phyloP scores from a whole-genome alignment of 805 yeast genomes.

The Torulaspora franciscae region DNA sequence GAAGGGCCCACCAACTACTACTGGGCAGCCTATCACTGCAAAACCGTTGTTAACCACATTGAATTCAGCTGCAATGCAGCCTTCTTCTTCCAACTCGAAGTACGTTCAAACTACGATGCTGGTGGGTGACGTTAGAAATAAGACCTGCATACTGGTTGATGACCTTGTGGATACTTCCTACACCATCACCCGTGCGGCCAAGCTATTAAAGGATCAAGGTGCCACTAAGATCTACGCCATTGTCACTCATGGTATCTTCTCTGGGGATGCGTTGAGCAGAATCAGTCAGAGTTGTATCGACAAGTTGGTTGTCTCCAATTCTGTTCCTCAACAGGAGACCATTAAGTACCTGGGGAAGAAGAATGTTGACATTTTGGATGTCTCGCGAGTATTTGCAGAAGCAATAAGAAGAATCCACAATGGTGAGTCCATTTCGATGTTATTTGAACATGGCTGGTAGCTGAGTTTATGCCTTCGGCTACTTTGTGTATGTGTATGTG shows the following conservation, averaged over 20 bases:
- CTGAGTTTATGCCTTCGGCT: neutral
- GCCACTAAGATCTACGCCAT: slow-evolving; percentile 81
- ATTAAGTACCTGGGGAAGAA: slow-evolving; percentile 45
- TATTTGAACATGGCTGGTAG: slow-evolving; percentile 72
- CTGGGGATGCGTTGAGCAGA: slow-evolving; percentile 82
- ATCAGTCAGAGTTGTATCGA: slow-evolving; percentile 68
- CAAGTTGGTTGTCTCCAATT: slow-evolving; percentile 80
- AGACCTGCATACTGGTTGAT: slow-evolving; percentile 85
- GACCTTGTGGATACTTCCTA: slow-evolving; percentile 91
- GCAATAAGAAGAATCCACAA: slow-evolving; percentile 94
- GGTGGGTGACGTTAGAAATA: slow-evolving; percentile 88
- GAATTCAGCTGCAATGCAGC: slow-evolving; percentile 22
- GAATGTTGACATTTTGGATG: slow-evolving; percentile 76
- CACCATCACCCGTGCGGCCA: slow-evolving; percentile 90
- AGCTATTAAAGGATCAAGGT: slow-evolving; percentile 86
- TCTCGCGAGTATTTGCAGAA: slow-evolving; percentile 84
- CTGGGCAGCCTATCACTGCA: slow-evolving; percentile 22
- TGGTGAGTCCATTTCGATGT: slow-evolving; percentile 92
- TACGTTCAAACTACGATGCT: slow-evolving; percentile 81
- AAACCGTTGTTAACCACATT: slow-evolving; percentile 21
- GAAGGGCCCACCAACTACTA: slow-evolving; percentile 36
- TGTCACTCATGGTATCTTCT: slow-evolving; percentile 87
- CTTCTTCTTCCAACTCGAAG: slow-evolving; percentile 24
- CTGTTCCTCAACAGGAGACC: slow-evolving; percentile 78
- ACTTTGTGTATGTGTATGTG: too few species aligned